Base-by-base conservation (phyloP, 129 eudicot genomes). In the Flaveria robusta region DNA sequence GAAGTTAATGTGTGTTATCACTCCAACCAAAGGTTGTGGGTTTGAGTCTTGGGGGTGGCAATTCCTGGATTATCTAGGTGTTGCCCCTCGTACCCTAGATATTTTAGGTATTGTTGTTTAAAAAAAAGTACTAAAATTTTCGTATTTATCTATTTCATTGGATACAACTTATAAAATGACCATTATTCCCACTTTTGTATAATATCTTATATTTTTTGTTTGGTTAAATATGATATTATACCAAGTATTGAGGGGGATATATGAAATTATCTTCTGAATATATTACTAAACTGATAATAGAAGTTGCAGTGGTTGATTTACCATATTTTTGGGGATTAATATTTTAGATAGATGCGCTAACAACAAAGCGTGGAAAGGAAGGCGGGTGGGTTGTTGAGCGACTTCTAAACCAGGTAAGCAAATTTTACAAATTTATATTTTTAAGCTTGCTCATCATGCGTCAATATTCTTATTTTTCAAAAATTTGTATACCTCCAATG, bases 371-470 rank as follows among this genome's bases (percentile, higher is more conserved):
- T 31, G 97, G 97, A 75, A 84, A 72, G 77, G 96, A 93, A 88
- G 98, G 97, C 66, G 98, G 97, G n/a, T 78, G 91, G 91, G 97
- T 91, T 13, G 97, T 88, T 62, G 97, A 87, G 70, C 85, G 93
- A 19, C 89, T 91, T 46, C 19, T 93, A 82, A 90, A 87, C 51
- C 98, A 93, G 91, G 97, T 93, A 31, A 70, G 66, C 34, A 64
- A 66, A 10, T 65, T 49, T 16, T 65, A 55, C 54, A 9, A 76
- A 8, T 16, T 72, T 14, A 39, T 74, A 24, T 73, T 41, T 67
- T 71, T 42, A 51, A 23, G 20, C 62, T 26, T 7, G 37, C 42
- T 67, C 7, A 10, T 18, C 15, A 34, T 67, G 67, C 4, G 15
- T 75, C 58, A 37, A 13, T 78, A 43, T 62, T 15, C 15, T 14